phyloP scores from a whole-genome alignment of 2,329 filamentous ascomycete genomes.

The Cladosporium austrohemisphaericum region DNA sequence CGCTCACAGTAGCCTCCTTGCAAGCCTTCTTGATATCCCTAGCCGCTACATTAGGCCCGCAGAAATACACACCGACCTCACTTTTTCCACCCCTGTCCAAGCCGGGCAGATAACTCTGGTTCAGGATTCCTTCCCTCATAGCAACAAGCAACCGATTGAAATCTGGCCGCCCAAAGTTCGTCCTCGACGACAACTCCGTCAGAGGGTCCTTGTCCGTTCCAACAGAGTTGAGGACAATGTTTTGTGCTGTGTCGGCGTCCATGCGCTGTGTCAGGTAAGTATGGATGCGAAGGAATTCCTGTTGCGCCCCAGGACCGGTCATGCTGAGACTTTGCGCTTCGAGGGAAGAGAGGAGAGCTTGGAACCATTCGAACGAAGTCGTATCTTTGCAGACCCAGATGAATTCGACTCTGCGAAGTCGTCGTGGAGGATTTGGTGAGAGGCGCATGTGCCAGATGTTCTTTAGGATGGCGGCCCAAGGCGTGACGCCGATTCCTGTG shows the following conservation, averaged over 20 bases:
- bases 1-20: conserved; percentile 65
- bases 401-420: conserved; percentile 92
- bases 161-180: conserved; percentile 92
- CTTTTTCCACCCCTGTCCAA: conserved; percentile 64
- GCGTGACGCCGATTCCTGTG: conserved; percentile 82
- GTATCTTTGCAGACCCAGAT: conserved; percentile 99
- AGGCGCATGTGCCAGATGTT: conserved; percentile 97
- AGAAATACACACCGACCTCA: conserved; percentile 96
- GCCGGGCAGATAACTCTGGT: conserved; percentile 80
- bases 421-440: conserved; percentile 79
- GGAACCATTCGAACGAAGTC: conserved; percentile 97
- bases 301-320: conserved; percentile 51
- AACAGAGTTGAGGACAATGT: conserved; percentile 94
- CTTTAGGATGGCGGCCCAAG: conserved; percentile 85
- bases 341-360: conserved; percentile 83
- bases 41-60: conserved; percentile 77
- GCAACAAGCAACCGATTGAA: conserved; percentile 74
- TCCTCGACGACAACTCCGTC: conserved; percentile 83
- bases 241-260: conserved; percentile 87
- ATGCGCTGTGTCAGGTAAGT: conserved; percentile 94
- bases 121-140: conserved; percentile 83
- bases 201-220: conserved; percentile 84
- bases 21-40: conserved; percentile 81
- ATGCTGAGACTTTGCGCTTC: conserved; percentile 77
- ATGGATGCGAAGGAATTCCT: conserved; percentile 93